Evolutionary conservation across 257 asterid genomes (phyloP), one percentile per base, ranked within the genome.

Genomic region (Nicotiana tomentosiformis): DNA sequence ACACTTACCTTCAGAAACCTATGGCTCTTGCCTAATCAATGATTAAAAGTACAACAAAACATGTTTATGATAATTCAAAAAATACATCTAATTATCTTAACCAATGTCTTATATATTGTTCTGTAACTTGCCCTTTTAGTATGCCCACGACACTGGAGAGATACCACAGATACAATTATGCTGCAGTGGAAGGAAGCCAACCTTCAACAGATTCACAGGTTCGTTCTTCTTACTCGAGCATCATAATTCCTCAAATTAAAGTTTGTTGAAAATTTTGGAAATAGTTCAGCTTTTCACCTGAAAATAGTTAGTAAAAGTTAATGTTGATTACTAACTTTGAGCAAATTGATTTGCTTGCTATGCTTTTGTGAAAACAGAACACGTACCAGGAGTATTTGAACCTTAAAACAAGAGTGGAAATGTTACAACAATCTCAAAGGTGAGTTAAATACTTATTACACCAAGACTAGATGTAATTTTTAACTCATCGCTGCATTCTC

Each of bases 351-450:
- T 74, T 51, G 23, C 39, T 23, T 74, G 62, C 1, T 74, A 10
- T 26, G 5, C 10, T 43, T 10, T 70, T 43, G 35, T 20, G 16
- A 23, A 79, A 84, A 85, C 88, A 92, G 93, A 82, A 84, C 81
- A 68, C 65, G 33, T 93, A 91, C 84, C 89, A 91, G 39, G 95
- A 91, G 82, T 93, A 90, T 88, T 53, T 90, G 84, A 86, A 85
- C 87, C 95, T 91, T 26, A 93, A 93, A 88, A 89, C 84, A 82
- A 88, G 84, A 76, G 93, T 87, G 84, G 97, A 91, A 86, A 85
- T 33, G 32, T 89, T 90, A 35, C 93, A 91, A 82, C 91, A 89
- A 66, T 89, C 93, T 82, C 97, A 93, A 82, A 93, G 97, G 97
- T 93, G 86, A 77, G 66, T n/a, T n/a, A 29, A 60, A 78, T 18